phyloP scores from a whole-genome alignment of 768 basidiomycete species.

The Serendipita vermifera region DNA sequence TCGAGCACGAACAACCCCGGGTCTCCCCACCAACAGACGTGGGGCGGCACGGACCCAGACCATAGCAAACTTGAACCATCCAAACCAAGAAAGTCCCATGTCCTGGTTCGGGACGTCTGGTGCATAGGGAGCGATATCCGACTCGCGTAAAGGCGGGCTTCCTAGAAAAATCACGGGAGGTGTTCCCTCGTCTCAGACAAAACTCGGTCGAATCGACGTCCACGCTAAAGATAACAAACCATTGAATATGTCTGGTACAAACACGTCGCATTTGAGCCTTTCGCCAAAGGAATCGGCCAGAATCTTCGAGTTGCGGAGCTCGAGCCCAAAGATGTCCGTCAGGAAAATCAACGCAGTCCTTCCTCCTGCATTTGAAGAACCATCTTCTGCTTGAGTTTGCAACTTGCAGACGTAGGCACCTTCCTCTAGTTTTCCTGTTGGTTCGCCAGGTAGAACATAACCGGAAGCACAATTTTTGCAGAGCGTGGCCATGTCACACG shows the following conservation, averaged over 20 bases:
- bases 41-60: not conserved
- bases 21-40: not conserved
- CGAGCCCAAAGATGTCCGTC: slow-evolving; percentile 45
- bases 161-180: slow-evolving; percentile 17
- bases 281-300: slow-evolving; percentile 42
- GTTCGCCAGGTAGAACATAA: slow-evolving; percentile 26
- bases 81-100: not conserved
- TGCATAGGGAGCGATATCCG: slow-evolving; percentile 22
- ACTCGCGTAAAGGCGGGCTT: slow-evolving; percentile 20
- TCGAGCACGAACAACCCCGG: not conserved
- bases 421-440: not conserved
- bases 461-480: slow-evolving; percentile 29
- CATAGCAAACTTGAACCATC: not conserved
- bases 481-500: not conserved
- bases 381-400: slow-evolving; percentile 18
- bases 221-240: slow-evolving; percentile 25
- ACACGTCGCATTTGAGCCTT: slow-evolving; percentile 43
- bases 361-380: too few relatives aligned
- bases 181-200: not conserved
- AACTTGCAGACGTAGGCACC: slow-evolving; percentile 22
- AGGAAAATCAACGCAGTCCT: slow-evolving; percentile 38
- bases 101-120: slow-evolving; percentile 24
- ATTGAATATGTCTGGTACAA: slow-evolving; percentile 48
- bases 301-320: slow-evolving; percentile 40
- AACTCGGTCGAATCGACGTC: too few relatives aligned